These are phyloP conservation scores for Boletus fagicola DNA, from an alignment of 768 basidiomycete genomes.

Conservation along the genomic window DNA sequence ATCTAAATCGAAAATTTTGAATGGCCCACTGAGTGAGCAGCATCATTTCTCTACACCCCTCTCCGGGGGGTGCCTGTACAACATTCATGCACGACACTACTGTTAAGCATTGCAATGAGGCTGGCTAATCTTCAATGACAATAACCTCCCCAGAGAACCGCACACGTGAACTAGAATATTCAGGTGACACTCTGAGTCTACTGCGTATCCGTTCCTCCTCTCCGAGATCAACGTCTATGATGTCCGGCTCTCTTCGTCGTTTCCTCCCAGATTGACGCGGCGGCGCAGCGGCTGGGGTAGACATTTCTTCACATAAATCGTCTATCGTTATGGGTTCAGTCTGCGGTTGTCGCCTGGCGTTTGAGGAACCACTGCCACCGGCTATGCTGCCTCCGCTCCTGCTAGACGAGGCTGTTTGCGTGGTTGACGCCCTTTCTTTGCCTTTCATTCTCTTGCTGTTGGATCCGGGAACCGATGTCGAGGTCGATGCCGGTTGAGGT, in stretches of 20 bases:
- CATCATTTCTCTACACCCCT: constrained; percentile 13
- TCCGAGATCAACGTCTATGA: constrained; percentile 31
- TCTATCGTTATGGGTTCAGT: constrained; percentile 30
- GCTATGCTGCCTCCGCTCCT: neutral
- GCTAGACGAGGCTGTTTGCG: constrained; percentile 5
- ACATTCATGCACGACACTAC: neutral
- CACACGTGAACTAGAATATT: constrained; percentile 11
- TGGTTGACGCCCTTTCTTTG: constrained; percentile 32
- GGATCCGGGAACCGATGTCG: constrained; percentile 8
- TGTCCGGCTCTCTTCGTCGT: constrained; percentile 33
- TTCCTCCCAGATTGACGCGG: constrained; percentile 30
- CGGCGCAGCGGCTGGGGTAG: neutral
- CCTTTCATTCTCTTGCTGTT: constrained; percentile 33
- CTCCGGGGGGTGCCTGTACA: neutral
- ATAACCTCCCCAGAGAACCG: constrained; percentile 42
- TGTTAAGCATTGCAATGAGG: neutral
- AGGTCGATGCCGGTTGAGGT: constrained; percentile 10
- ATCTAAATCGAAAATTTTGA: constrained; percentile 12
- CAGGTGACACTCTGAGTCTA: constrained; percentile 18
- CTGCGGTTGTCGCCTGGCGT: constrained; percentile 14
- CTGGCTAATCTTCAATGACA: constrained; percentile 39
- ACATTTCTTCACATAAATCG: constrained; percentile 32
- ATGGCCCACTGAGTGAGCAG: neutral
- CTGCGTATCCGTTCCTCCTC: constrained; percentile 28
- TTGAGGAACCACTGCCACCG: constrained; percentile 15